Conservation (phyloP, 345 rosid species). For the Salix brachista region DNA sequence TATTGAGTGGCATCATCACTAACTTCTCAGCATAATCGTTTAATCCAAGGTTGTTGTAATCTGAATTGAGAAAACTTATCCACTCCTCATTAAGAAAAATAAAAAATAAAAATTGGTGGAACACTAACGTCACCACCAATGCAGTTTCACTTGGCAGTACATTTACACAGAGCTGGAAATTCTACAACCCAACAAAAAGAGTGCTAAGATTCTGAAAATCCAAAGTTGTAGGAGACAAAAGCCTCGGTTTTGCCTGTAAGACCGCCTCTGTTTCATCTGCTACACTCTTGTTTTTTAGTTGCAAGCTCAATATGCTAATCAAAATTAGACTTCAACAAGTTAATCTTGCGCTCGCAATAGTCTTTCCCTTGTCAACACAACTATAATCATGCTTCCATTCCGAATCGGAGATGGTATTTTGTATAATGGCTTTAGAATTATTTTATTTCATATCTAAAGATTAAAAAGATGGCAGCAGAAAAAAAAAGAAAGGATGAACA, state of each 20-base stretch:
- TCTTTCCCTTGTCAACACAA: neutral
- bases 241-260: too few relatives aligned
- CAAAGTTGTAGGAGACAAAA: conserved; percentile 26
- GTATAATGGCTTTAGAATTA: too few relatives aligned
- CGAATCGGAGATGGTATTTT: too few relatives aligned
- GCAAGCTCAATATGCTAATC: conserved; percentile 47
- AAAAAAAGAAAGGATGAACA: neutral
- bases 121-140: neutral
- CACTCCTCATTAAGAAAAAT: neutral
- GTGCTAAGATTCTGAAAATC: neutral
- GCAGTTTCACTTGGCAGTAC: neutral
- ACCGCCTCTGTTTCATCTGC: conserved; percentile 78
- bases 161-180: neutral
- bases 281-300: conserved; percentile 71
- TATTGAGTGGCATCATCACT: neutral
- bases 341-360: too few relatives aligned
- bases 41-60: neutral
- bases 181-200: neutral
- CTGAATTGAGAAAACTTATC: neutral
- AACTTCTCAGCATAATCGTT: neutral
- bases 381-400: too few relatives aligned
- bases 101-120: neutral
- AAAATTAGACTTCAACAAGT: too few relatives aligned
- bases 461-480: too few relatives aligned
- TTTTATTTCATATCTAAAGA: too few relatives aligned